Base-by-base conservation (phyloP, 768 basidiomycete species). In the Russula sp. region DNA sequence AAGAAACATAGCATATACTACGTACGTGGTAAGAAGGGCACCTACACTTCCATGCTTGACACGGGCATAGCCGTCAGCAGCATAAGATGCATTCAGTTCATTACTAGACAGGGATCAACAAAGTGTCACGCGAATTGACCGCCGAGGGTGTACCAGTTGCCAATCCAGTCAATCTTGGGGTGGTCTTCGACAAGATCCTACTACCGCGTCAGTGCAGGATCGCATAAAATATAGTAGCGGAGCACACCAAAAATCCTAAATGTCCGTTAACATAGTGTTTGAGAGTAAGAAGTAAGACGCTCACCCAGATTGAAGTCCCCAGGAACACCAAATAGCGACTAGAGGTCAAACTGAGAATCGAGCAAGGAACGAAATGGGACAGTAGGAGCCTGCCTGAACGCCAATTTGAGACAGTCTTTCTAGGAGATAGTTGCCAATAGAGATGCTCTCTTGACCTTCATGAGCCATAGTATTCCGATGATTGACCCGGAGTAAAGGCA, bases 21-120 rank as follows among this genome's bases (percentile, higher is more conserved):
- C 77, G n/a, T 67, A 87, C 86, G 88, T 97, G 11, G 94, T 96
- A 36, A 81, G 73, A 5, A 93, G 73, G 8, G 84, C 90, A 53
- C 89, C 90, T 51, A 92, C 74, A 66, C 82, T 79, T 50, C 78
- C 75, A 53, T 86, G 83, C 66, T 93, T 95, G 56, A 94, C 85
- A 60, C 95, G 82, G 20, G 94, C 91, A 72, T 96, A 96, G 11
- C 94, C 94, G 69, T 95, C 93, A 0, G 91, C 91, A 16, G 94
- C 94, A 72, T 97, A 97, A 0, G 90, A 80, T 0, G 91, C 88
- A 65, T 94, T 91, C 50, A 94, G 78, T 70, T 93, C 88, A 63
- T 92, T 91, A 66, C 89, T 90, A 61, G 20, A 59, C n/a, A 60
- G 64, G 50, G 35, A 46, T 56, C 36, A 56, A 39, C n/a, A 48